Evolutionary conservation across 305 asterid species (phyloP).

Genomic region (Fraxinus greggii): DNA sequence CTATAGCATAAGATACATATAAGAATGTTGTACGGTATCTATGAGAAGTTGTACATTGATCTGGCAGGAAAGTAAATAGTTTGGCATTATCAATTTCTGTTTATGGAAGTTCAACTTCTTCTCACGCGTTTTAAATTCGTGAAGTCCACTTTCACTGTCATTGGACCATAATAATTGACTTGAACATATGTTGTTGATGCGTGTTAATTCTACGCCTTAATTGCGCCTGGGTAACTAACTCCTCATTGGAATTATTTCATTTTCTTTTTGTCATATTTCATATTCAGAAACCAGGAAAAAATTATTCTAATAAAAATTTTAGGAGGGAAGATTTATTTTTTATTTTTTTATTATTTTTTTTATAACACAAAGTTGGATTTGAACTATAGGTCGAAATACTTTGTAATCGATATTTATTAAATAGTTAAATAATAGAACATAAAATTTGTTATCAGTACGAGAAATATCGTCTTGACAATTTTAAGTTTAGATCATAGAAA

Average conservation of each 20-base stretch:
- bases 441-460: neutral
- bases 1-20: neutral
- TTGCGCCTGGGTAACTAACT: neutral
- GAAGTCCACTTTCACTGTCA: neutral
- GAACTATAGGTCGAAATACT: neutral
- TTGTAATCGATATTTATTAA: neutral
- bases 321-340: neutral
- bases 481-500: neutral
- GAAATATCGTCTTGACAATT: too few relatives aligned
- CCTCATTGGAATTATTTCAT: neutral
- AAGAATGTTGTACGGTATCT: neutral
- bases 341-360: neutral
- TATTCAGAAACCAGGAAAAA: neutral
- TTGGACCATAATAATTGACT: neutral
- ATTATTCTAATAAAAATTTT: neutral
- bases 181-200: neutral
- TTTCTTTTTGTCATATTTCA: neutral
- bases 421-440: neutral
- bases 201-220: neutral
- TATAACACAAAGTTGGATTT: neutral
- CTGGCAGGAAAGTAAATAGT: neutral
- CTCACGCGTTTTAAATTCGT: neutral
- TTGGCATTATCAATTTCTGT: neutral
- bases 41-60: neutral
- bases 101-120: neutral